Evolutionary conservation across 345 rosid genomes (phyloP), one percentile per base, ranked within the genome.

Genomic region (Eucalyptus erythrocorys): DNA sequence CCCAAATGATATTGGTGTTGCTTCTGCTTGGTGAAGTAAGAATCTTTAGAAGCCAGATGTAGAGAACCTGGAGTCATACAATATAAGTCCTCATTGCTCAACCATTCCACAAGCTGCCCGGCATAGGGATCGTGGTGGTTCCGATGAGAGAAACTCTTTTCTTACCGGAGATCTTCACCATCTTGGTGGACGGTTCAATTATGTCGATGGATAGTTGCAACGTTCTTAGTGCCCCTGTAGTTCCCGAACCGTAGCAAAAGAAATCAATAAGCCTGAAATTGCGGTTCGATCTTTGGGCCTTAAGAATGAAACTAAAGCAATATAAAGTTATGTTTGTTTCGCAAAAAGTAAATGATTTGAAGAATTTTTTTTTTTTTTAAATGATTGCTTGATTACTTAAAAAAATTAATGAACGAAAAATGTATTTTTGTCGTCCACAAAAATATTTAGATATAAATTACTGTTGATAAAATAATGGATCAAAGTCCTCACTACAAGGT

Each of bases 391-490:
- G 27, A 55, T 9, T 0, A 55, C 11, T 55, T 55, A 0, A 55
- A 55, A 55, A 22, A 22, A 55, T 53, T 2, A 53, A 21, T 21
- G 0, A 22, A 53, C 1, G 0, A 22, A 55, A 55, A 55, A 55
- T n/a, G n/a, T 55, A 22, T 55, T 55, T 55, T 55, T 55, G 2
- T 22, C 5, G 0, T 22, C 0, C 27, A 53, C 0, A 0, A 53
- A 21, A 53, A 8, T 22, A 55, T 55, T 55, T 55, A 55, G 0
- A 55, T 8, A 55, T 22, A 55, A 55, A 55, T 55, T 55, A 2
- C 0, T 22, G 5, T 55, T 0, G 12, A 0, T 53, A 55, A 22
- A 27, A 21, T 51, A 51, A 51, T 51, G 1, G 24, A 51, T 51
- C 24, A 51, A 51, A 17, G 0, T 17, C 24, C 24, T 51, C 24